These are phyloP conservation scores for maize (Zea mays) DNA, from an alignment of 176 grass and related monocot genomes.

Conservation along the genomic window Zm-B73-REFERENCE-NAM-5.0 NC_050102.1:127042501-127043000, in stretches of 20 bases:
- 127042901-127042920: not conserved
- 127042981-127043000: too few relatives aligned
- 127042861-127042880: not conserved
- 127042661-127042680: not conserved
- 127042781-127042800: not conserved
- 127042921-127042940: not conserved
- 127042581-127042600: not conserved
- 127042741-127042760: constrained; percentile 95
- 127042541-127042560: not conserved
- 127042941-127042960: not conserved
- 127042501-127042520: not conserved
- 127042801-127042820: not conserved
- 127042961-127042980: not conserved
- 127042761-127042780: constrained; percentile 60
- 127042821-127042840: not conserved
- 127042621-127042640: too few relatives aligned
- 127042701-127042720: constrained; percentile 72
- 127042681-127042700: constrained; percentile 2
- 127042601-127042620: not conserved
- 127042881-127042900: not conserved
- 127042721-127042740: constrained; percentile 75
- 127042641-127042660: not conserved
- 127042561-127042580: not conserved
- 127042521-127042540: not conserved
- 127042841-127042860: not conserved